Base-by-base conservation (phyloP, 2,329 filamentous ascomycete species). In the Colletotrichum brevisporum region DNA sequence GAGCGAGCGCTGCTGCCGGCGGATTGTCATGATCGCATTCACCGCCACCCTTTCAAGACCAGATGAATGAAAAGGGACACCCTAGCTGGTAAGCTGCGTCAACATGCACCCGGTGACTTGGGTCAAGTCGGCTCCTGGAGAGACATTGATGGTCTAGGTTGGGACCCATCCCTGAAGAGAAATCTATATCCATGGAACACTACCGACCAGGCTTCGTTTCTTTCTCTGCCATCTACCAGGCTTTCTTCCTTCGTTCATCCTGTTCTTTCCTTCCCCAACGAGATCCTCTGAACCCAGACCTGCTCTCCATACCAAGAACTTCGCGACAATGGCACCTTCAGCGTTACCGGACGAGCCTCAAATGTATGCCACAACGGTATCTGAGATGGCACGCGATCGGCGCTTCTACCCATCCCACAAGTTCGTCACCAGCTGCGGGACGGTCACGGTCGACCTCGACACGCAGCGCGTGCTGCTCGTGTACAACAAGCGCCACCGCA, bases 341-440 rank as follows among this genome's bases (percentile, higher is more conserved):
- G 47, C 67, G 6, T 27, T 68, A 43, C 53, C 52, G 2, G 63
- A 62, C 21, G 57, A 70, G 13, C 57, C 57, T 3, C 39, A 45
- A 16, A 68, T 68, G 52, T 68, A 57, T 36, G 63, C 67, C 12
- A 39, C 63, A 8, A 68, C 58, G 4, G 65, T 68, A 5, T 12
- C 47, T 13, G 63, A 70, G 39, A 68, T 70, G 67, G 56, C 67
- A 2, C 45, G 48, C 21, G 67, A 57, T 41, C 63, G 67, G 4
- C 48, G 67, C 10, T 86, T 82, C 71, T 78, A 77, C 55, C 79
- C 80, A 45, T 84, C 84, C 9, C 76, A 81, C 21, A 77, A 80
- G 36, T 76, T 84, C 53, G 80, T 81, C 64, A 81, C 85, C 63
- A 84, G 82, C 27, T 85, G 83, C 73, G 84, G 84, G 39, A 84